Base-by-base conservation (phyloP, 257 asterid genomes). In the Jasminum sambac region DNA sequence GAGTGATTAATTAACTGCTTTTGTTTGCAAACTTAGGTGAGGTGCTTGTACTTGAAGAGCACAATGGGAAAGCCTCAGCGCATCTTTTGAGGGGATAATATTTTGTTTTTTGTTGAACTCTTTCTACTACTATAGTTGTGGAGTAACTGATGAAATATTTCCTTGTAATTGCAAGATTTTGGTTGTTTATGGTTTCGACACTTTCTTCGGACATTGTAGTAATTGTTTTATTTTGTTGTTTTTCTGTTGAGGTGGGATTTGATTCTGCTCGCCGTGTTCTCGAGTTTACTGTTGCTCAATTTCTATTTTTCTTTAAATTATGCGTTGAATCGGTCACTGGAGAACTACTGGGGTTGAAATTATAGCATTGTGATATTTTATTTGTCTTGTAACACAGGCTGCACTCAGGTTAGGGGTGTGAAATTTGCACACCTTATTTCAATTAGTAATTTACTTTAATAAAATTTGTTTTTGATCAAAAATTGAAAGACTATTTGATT, bases 21-120 rank as follows among this genome's bases (percentile, higher is more conserved):
- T 5, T 12, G 52, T 34, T 63, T 41, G 67, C 1, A 62, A 72
- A 66, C 69, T 21, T 84, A 83, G 85, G 88, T 83, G 57, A 75
- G 88, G 77, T 83, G 88, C 74, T 68, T 84, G 80, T 80, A 78
- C 82, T 64, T 84, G 84, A 84, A 84, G 84, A 84, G 82, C 63
- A 84, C 88, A 23, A 84, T 84, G 88, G 88, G 88, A 11, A 80
- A 80, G 78, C 79, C 85, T 2, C 85, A 80, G 46, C 85, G 88
- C 70, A 72, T 83, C 77, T 83, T 83, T 67, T 83, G 38, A 78
- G 70, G 44, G 38, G 66, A 55, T 55, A 5, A 25, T 58, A 36
- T 10, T 63, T 16, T 19, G 21, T 1, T 60, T 60, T 60, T 69
- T 64, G 58, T 42, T 39, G 11, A 44, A 57, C 19, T 19, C 17